Evolutionary conservation across 495 filamentous ascomycete genomes (phyloP).

Genomic region (Penicillium lagena): DNA sequence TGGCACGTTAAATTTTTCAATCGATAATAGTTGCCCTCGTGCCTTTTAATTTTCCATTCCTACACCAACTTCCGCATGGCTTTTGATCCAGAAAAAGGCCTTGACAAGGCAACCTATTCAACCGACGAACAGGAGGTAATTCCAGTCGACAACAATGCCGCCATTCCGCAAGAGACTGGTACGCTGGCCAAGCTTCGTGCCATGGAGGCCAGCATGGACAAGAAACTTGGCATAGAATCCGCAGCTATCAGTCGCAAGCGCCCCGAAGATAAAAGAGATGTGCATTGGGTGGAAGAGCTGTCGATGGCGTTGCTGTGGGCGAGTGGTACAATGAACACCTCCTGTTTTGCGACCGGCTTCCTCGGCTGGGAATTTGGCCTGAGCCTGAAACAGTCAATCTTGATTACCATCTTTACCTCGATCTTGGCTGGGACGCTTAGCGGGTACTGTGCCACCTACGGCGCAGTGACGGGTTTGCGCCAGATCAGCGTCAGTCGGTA

Average conservation of each 20-base stretch:
- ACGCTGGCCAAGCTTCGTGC: conserved; percentile 26
- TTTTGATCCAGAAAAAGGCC: conserved; percentile 8
- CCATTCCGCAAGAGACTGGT: conserved; percentile 2
- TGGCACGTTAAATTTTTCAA: no score
- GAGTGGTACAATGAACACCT: no score
- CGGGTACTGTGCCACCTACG: conserved; percentile 24
- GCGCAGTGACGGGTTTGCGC: conserved; percentile 44
- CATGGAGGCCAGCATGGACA: conserved; percentile 40
- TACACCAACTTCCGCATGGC: neutral
- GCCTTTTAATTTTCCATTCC: no score
- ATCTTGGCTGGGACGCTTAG: no score
- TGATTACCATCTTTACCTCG: no score
- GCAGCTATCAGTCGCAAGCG: conserved; percentile 42
- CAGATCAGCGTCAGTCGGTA: conserved; percentile 49
- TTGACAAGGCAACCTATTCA: conserved; percentile 1
- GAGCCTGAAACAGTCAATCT: no score
- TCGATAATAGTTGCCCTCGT: no score
- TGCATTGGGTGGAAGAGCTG: conserved; percentile 20
- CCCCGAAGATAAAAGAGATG: conserved; percentile 30
- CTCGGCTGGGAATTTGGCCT: no score
- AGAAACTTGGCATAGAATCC: conserved; percentile 44
- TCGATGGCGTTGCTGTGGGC: conserved; percentile 27
- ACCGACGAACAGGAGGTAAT: conserved; percentile 2
- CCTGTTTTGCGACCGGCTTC: no score
- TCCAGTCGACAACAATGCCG: neutral